Percentiles rank a stretch among this genome's conserved stretches.
Conservation (phyloP, 495 filamentous ascomycete species). For the Xylaria flabelliformis region DNA sequence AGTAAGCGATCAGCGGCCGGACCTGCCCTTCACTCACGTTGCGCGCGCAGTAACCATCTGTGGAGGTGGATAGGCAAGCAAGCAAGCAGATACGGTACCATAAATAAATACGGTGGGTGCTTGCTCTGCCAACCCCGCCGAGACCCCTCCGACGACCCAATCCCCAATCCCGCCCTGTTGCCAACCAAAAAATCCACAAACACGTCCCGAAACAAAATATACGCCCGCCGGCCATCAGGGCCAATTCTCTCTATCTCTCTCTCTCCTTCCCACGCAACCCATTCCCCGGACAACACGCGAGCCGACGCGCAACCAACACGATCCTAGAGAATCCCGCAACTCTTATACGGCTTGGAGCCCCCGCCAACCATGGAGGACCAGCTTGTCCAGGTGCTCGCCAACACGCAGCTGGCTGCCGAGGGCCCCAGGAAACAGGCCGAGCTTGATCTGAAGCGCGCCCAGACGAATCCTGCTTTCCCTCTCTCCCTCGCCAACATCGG, state of each 20-base stretch:
- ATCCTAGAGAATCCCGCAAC: not conserved
- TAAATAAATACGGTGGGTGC: not conserved
- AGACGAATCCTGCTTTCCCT: constrained; percentile 71
- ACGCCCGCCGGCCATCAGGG: not conserved
- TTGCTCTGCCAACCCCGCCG: constrained; percentile 12
- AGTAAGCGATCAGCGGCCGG: no score
- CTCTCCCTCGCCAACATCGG: constrained; percentile 79
- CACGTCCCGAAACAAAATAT: constrained; percentile 13
- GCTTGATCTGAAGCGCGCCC: constrained; percentile 70
- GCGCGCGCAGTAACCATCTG: no score
- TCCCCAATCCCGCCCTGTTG: constrained; percentile 7
- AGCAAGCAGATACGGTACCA: not conserved
- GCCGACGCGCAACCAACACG: not conserved
- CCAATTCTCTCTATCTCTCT: not conserved
- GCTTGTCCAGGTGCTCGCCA: constrained; percentile 77
- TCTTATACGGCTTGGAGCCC: constrained; percentile 13
- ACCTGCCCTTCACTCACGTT: not conserved
- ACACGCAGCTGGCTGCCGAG: constrained; percentile 75
- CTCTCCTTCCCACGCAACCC: not conserved
- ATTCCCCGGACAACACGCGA: not conserved
- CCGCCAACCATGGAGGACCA: constrained; percentile 76
- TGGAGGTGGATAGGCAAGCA: not conserved
- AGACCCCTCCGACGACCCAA: constrained; percentile 10
- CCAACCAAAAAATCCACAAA: constrained; percentile 16
- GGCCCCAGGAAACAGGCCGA: constrained; percentile 80